Percentiles rank a stretch among this genome's conserved stretches.
phyloP scores from a whole-genome alignment of 1,284 basidiomycete genomes.

The Boletus hoseneyae region DNA sequence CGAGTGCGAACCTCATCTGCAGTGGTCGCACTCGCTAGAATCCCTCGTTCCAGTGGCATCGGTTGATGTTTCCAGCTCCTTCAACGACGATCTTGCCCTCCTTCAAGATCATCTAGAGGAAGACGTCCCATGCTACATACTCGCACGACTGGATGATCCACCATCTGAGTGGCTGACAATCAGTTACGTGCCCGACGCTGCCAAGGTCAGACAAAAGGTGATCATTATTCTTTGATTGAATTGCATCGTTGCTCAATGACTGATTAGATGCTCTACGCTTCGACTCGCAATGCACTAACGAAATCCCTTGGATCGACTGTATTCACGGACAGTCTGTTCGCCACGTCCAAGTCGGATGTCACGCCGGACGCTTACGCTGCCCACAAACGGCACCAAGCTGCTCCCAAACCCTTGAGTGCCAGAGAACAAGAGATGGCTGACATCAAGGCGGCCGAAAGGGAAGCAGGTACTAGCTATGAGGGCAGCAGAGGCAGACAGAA shows the following conservation, averaged over 20 bases:
- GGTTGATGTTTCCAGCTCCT: conserved; percentile 44
- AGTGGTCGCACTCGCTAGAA: conserved; percentile 42
- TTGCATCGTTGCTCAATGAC: not conserved
- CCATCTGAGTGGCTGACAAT: conserved; percentile 66
- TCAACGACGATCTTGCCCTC: conserved; percentile 56
- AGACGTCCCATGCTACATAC: conserved; percentile 66
- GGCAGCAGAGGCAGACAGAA: conserved; percentile 54
- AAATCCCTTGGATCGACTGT: conserved; percentile 74
- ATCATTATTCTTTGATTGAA: conserved; percentile 5
- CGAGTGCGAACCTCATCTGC: conserved; percentile 25
- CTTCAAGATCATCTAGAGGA: conserved; percentile 59
- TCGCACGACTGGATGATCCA: conserved; percentile 59
- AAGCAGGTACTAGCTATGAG: conserved; percentile 49
- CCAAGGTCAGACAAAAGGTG: conserved; percentile 76
- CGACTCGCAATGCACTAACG: conserved; percentile 69
- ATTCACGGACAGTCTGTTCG: conserved; percentile 80
- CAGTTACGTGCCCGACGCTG: conserved; percentile 72
- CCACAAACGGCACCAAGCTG: conserved; percentile 68
- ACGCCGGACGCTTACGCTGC: conserved; percentile 67
- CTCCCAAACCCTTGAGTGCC: conserved; percentile 77
- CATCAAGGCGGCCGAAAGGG: conserved; percentile 68
- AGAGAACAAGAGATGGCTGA: conserved; percentile 79
- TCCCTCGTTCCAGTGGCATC: conserved; percentile 57
- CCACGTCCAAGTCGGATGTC: conserved; percentile 70
- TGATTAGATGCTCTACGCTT: conserved; percentile 90